Percentiles rank a stretch among this genome's conserved stretches.
Evolutionary conservation across 495 filamentous ascomycete genomes (phyloP).

Genomic region (Trichoderma orchidacearum): DNA sequence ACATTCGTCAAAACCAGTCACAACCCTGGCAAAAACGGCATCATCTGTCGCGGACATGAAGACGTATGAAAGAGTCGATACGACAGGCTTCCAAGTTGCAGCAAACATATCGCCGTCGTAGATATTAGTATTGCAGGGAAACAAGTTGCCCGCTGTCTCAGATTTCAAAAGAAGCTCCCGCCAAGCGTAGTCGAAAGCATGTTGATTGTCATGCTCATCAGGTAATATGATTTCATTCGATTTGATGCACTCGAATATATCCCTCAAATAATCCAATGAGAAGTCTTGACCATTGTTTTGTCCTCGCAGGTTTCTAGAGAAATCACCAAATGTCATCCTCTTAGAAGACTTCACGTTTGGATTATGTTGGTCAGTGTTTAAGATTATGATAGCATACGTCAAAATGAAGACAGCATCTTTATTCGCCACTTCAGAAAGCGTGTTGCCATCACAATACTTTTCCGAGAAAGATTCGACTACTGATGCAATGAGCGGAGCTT

Average conservation of each 20-base stretch:
- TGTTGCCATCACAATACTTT: slow-evolving; percentile 63
- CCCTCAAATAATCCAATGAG: slow-evolving; percentile 67
- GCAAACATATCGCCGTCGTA: slow-evolving; percentile 97
- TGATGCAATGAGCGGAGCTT: slow-evolving; percentile 83
- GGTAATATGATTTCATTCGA: slow-evolving; percentile 90
- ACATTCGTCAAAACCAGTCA: slow-evolving; percentile 91
- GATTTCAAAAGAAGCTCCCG: slow-evolving; percentile 84
- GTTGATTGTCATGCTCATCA: slow-evolving; percentile 90
- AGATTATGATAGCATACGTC: slow-evolving; percentile 91
- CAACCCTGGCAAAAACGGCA: slow-evolving; percentile 85
- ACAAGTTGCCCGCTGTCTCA: slow-evolving; percentile 55
- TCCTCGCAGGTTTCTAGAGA: slow-evolving; percentile 76
- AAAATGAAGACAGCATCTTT: slow-evolving; percentile 85
- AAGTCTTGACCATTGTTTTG: slow-evolving; percentile 83
- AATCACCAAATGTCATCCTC: slow-evolving; percentile 72
- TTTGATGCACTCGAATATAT: slow-evolving; percentile 84
- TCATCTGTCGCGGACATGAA: slow-evolving; percentile 99
- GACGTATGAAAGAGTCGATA: slow-evolving; percentile 91
- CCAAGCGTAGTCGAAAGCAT: slow-evolving; percentile 96
- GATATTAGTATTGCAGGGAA: slow-evolving; percentile 80
- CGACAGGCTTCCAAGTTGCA: slow-evolving; percentile 87
- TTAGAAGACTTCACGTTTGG: slow-evolving; percentile 69
- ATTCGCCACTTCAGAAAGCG: slow-evolving; percentile 52
- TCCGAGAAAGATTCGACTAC: slow-evolving; percentile 79
- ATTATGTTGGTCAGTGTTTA: slow-evolving; percentile 92